Evolutionary conservation across 2,329 filamentous ascomycete species (phyloP).

Genomic region (Escovopsis weberi): DNA sequence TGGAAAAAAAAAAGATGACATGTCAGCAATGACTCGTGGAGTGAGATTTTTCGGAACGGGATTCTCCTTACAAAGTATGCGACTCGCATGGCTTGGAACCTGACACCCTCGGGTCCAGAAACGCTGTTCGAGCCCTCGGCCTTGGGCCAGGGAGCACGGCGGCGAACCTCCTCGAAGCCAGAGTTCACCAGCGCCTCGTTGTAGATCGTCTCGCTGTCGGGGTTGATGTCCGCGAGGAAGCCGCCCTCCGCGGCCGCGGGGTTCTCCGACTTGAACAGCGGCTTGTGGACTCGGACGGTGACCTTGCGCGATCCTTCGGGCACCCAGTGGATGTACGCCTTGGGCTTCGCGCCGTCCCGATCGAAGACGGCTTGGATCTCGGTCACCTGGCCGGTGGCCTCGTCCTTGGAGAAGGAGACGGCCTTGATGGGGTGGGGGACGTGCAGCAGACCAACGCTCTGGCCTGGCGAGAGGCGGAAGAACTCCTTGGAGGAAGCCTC

Average conservation of each 20-base stretch:
- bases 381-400: slow-evolving; percentile 46
- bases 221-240: slow-evolving; percentile 67
- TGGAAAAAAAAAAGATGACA: slow-evolving; percentile 7
- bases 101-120: slow-evolving; percentile 51
- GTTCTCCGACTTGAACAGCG: slow-evolving; percentile 69
- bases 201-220: slow-evolving; percentile 62
- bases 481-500: slow-evolving; percentile 61
- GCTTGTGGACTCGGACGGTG: slow-evolving; percentile 61
- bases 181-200: slow-evolving; percentile 60
- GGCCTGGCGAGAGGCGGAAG: slow-evolving; percentile 66
- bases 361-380: slow-evolving; percentile 49
- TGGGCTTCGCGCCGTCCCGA: slow-evolving; percentile 54
- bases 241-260: slow-evolving; percentile 62
- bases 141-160: slow-evolving; percentile 65
- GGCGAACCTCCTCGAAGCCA: slow-evolving; percentile 60
- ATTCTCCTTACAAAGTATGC: slow-evolving; percentile 51
- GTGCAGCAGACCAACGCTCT: slow-evolving; percentile 61
- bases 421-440: slow-evolving; percentile 57
- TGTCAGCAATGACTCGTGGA: neutral
- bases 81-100: slow-evolving; percentile 77
- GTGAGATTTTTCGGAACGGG: neutral
- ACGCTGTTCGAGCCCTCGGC: slow-evolving; percentile 46
- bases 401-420: slow-evolving; percentile 53
- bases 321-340: slow-evolving; percentile 80
- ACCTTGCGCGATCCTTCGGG: slow-evolving; percentile 47